A percentile compares a stretch with the other conserved stretches of the same genome.
phyloP scores from a whole-genome alignment of 169 alveolate species.

The Babesia sp. region DNA sequence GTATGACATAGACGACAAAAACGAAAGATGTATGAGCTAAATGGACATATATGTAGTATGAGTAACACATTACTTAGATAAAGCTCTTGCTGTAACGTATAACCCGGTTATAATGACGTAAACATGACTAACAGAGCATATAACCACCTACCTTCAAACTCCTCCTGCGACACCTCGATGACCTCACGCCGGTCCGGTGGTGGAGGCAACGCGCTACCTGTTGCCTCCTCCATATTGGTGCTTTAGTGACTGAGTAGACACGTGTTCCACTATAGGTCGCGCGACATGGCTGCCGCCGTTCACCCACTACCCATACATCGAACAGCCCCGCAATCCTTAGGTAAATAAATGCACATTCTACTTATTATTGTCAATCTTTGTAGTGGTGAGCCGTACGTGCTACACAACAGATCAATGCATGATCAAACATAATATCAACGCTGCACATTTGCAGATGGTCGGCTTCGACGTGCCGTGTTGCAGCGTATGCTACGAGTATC shows the following conservation, averaged over 20 bases:
- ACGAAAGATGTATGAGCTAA: not conserved
- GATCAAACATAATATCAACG: not conserved
- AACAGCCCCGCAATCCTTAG: too few species aligned
- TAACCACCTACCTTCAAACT: constrained; percentile 21
- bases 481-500: constrained; percentile 62
- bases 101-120: too few species aligned
- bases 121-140: not conserved
- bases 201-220: constrained; percentile 5
- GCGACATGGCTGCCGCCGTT: too few species aligned
- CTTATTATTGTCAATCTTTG: too few species aligned
- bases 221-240: constrained; percentile 23
- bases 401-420: not conserved
- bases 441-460: constrained; percentile 32
- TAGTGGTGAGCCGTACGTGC: too few species aligned
- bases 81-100: too few species aligned
- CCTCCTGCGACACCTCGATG: constrained; percentile 28
- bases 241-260: not conserved
- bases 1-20: not conserved
- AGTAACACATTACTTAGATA: too few species aligned
- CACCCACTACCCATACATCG: too few species aligned
- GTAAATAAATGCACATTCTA: too few species aligned
- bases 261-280: not conserved
- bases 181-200: constrained; percentile 45
- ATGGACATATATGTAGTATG: not conserved
- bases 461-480: constrained; percentile 62